Evolutionary conservation across 2,329 filamentous ascomycete genomes (phyloP).

Genomic region (Cytospora mali): DNA sequence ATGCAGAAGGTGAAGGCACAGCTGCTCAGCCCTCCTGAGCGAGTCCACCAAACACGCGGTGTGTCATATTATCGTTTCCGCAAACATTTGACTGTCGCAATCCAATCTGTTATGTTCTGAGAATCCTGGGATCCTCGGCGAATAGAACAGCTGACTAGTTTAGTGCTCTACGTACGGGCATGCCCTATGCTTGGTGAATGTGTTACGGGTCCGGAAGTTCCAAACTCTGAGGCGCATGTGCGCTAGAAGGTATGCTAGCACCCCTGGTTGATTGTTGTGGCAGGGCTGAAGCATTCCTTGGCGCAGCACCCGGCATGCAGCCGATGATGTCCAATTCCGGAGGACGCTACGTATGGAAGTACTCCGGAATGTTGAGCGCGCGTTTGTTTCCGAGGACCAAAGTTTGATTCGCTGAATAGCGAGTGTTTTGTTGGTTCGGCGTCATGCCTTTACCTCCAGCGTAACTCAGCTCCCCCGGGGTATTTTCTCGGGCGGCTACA

Average conservation of each 20-base stretch:
- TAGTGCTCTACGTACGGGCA: constrained; percentile 17
- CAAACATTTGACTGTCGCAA: constrained; percentile 3
- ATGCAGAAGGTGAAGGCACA: constrained; percentile 22
- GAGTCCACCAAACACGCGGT: constrained; percentile 19
- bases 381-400: neutral
- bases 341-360: constrained; percentile 16
- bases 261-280: constrained; percentile 14
- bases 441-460: constrained; percentile 13
- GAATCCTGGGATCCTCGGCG: neutral
- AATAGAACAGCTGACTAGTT: constrained; percentile 23
- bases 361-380: constrained; percentile 11
- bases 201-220: constrained; percentile 11
- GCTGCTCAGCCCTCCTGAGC: constrained; percentile 27
- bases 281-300: constrained; percentile 22
- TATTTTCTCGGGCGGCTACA: constrained; percentile 2
- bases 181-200: constrained; percentile 13
- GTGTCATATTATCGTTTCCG: constrained; percentile 7
- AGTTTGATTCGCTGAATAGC: constrained; percentile 25
- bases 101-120: neutral
- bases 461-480: constrained; percentile 2
- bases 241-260: constrained; percentile 15
- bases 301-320: constrained; percentile 14
- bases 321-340: constrained; percentile 9
- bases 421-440: constrained; percentile 3
- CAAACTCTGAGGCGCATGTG: constrained; percentile 20